phyloP scores from a whole-genome alignment of 225 moss, liverwort and hornwort species.

The Rhytidiadelphus loreus region DNA sequence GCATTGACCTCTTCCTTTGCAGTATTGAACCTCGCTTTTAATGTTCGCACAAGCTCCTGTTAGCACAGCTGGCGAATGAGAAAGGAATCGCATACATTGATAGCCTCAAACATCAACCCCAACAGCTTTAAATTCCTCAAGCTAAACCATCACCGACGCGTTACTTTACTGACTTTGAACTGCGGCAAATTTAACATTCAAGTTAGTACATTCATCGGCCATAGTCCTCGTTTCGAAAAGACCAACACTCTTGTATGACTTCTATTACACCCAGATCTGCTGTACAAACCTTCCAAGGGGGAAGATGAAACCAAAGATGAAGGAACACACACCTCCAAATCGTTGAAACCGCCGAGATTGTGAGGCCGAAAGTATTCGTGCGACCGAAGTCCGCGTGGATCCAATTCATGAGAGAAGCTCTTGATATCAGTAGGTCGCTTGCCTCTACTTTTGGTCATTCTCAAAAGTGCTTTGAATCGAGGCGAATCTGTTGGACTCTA shows the following conservation, averaged over 20 bases:
- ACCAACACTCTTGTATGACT: not conserved
- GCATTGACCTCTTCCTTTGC: slow-evolving; percentile 94
- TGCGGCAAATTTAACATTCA: not conserved
- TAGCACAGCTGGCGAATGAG: not conserved
- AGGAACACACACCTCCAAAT: slow-evolving; percentile 65
- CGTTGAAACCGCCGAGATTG: slow-evolving; percentile 65
- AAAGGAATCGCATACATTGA: not conserved
- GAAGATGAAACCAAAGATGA: not conserved
- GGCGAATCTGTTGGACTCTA: slow-evolving; percentile 99
- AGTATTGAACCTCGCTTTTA: slow-evolving; percentile 82
- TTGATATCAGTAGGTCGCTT: slow-evolving; percentile 85
- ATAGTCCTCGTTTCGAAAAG: not conserved
- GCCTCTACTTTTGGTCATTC: slow-evolving; percentile 74
- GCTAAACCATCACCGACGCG: not conserved
- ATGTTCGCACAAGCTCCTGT: slow-evolving; percentile 80
- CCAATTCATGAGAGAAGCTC: slow-evolving; percentile 98
- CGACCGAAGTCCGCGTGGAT: slow-evolving; percentile 80
- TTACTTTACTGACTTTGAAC: not conserved
- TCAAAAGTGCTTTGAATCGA: slow-evolving; percentile 91
- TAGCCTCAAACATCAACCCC: not conserved
- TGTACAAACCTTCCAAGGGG: not conserved
- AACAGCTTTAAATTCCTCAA: not conserved
- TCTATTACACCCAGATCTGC: not conserved
- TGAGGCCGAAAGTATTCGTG: slow-evolving; percentile 87
- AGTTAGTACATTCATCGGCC: not conserved